phyloP scores from a whole-genome alignment of 2,329 filamentous ascomycete genomes.

The Penicillium expansum region DNA sequence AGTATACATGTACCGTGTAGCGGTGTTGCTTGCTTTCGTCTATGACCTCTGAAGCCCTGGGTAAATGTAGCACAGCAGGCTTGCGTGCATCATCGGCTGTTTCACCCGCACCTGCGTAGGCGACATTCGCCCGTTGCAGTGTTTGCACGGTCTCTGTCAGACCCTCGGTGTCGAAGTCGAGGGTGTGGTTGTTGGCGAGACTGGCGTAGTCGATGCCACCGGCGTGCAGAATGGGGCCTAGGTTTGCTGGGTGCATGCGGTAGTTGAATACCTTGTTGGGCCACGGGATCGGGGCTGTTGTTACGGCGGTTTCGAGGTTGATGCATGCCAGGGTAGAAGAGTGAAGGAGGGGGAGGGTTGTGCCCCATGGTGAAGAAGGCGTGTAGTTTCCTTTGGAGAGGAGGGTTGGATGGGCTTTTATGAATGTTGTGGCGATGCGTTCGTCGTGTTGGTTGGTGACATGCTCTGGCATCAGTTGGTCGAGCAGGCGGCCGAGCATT shows the following conservation, averaged over 20 bases:
- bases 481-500: conserved; percentile 45
- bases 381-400: conserved; percentile 5
- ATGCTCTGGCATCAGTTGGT: conserved; percentile 39
- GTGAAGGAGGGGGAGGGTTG: conserved; percentile 32
- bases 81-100: conserved; percentile 27
- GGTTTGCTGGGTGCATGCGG: conserved; percentile 42
- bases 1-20: conserved; percentile 32
- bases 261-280: conserved; percentile 43
- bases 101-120: conserved; percentile 35
- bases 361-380: conserved; percentile 35
- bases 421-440: conserved; percentile 19
- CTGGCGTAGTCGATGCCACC: conserved; percentile 35
- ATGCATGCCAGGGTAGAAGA: conserved; percentile 36
- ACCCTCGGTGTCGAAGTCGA: conserved; percentile 38
- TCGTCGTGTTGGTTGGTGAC: conserved; percentile 29
- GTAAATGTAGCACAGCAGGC: conserved; percentile 31
- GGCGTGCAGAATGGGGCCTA: conserved; percentile 28
- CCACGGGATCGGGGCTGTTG: conserved; percentile 33
- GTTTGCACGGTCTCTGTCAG: conserved; percentile 36
- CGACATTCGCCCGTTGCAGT: conserved; percentile 26
- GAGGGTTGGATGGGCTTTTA: conserved; percentile 21
- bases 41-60: not conserved
- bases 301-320: conserved; percentile 43
- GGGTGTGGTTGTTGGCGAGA: conserved; percentile 43
- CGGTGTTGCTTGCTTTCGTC: not conserved